phyloP scores from a whole-genome alignment of 2,329 filamentous ascomycete species.

The Aotearoamyces nothofagi region DNA sequence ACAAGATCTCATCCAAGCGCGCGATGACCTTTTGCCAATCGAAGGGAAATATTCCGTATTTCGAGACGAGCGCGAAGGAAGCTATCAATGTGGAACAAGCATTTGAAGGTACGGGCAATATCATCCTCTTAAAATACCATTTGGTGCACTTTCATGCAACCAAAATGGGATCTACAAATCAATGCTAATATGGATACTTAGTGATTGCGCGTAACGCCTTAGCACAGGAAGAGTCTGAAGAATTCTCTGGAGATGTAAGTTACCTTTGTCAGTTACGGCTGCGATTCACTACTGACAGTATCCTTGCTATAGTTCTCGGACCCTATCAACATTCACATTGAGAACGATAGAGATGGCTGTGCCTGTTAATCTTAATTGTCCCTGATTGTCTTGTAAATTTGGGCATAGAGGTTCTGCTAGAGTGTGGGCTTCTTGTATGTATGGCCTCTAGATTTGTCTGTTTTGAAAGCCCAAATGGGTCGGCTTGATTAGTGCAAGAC shows the following conservation, averaged over 20 bases:
- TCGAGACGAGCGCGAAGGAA: conserved; percentile 98
- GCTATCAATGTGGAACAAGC: conserved; percentile 93
- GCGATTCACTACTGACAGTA: too few species aligned
- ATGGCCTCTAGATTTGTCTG: too few species aligned
- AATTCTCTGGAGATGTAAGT: conserved; percentile 93
- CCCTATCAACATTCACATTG: conserved; percentile 95
- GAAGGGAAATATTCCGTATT: conserved; percentile 95
- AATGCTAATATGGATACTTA: conserved; percentile 21
- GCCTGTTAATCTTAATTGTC: conserved; percentile 71
- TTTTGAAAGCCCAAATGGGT: too few species aligned
- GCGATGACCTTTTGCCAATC: conserved; percentile 97
- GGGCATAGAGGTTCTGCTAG: too few species aligned
- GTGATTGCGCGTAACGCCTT: conserved; percentile 94
- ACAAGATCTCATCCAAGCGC: conserved; percentile 79
- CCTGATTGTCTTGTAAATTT: too few species aligned
- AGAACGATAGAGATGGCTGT: conserved; percentile 85
- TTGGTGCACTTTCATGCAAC: conserved; percentile 3
- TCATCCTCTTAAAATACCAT: conserved; percentile 1
- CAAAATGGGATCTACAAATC: conserved; percentile 1
- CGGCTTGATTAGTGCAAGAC: too few species aligned
- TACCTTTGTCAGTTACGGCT: too few species aligned
- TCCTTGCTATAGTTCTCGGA: too few species aligned
- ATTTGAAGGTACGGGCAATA: conserved; percentile 40
- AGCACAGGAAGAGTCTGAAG: conserved; percentile 92
- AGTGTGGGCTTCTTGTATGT: too few species aligned